Base-by-base conservation (phyloP, 768 basidiomycete genomes). In the Leccinum boreale region DNA sequence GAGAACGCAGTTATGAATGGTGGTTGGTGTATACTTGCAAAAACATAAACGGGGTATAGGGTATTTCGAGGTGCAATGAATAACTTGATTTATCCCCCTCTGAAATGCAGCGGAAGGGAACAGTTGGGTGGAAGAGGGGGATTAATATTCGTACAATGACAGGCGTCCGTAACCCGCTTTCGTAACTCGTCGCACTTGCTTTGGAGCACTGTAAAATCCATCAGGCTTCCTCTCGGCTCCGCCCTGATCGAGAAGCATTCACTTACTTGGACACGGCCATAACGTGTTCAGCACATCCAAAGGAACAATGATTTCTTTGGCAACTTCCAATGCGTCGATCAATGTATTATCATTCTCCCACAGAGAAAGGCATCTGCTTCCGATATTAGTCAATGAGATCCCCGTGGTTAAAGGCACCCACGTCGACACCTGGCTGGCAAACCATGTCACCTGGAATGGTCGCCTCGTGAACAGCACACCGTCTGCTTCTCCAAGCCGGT, bases 381-480 rank as follows among this genome's bases (percentile, higher is more conserved):
- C 31, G 46, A 33, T 21, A 14, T 60, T 31, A 62, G 57, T 14
- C 33, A 15, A 29, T 33, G 28, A 24, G 50, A 44, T 9, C 23
- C 3, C 3, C 51, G 29, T 26, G 17, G 42, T 5, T 24, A 5
- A 29, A 49, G 26, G 24, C 8, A 72, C 83, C 42, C 64, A 87
- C 86, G 84, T 81, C 0, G 81, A 78, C 6, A 88, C 75, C 62
- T 87, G 87, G 58, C 82, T 85, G 31, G 82, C 75, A 61, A 88
- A 88, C 89, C 89, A 91, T 47, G 79, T 78, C 54, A 84, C 81
- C 62, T 86, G 82, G 70, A 82, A 90, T 1, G 89, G 89, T 0
- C 87, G 81, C 26, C 88, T 78, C 19, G 84, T 81, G 29, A 91
- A 74, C 63, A 84, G 73, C 58, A 86, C 77, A 0, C 79, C 83